Evolutionary conservation across 2,329 filamentous ascomycete genomes (phyloP), one percentile per base, ranked within the genome.

Genomic region (Aspergillus brunneoviolaceus): DNA sequence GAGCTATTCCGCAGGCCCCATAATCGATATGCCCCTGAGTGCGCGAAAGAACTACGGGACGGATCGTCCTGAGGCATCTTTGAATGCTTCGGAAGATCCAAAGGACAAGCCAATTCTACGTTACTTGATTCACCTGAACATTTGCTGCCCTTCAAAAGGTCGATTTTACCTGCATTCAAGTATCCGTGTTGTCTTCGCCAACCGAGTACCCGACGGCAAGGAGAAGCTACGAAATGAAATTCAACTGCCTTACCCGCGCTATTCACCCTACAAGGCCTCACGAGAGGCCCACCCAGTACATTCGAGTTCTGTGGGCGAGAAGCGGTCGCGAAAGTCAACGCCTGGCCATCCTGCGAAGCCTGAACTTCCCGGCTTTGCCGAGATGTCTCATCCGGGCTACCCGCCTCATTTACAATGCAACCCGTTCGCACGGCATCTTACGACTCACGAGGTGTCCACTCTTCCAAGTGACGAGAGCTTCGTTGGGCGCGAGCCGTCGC

Each of bases 141-240:
- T 99, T 59, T 98, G 94, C 76, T 94, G 89, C 69, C 89, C 92
- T 0, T 86, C 88, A 0, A 90, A 88, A 64, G 92, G 91, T 5
- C 87, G 93, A 12, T 96, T 88, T 74, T 98, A 92, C 69, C 81
- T 99, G 5, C 95, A 98, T 79, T 96, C 95, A 69, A 92, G 87
- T 68, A 90, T 98, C 60, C 88, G 95, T 14, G 91, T 98, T 39
- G 94, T 99, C 3, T 99, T 99, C 73, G 95, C 95, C 57, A 98
- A 98, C 72, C 87, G 95, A 27, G 94, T 97, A 0, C 94, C 95
- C 0, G 95, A 98, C 68, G 94, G 92, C 47, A 96, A 97, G 72
- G 94, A 98, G 76, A 94, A 89, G 71, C 82, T 99, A 45, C 85
- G 89, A 33, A 97, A 96, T 70, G 95, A 99, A 73, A 89, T 94